These are phyloP conservation scores for Alternaria tenuissima DNA, from an alignment of 2,329 filamentous ascomycete genomes.

Conservation along the genomic window DNA sequence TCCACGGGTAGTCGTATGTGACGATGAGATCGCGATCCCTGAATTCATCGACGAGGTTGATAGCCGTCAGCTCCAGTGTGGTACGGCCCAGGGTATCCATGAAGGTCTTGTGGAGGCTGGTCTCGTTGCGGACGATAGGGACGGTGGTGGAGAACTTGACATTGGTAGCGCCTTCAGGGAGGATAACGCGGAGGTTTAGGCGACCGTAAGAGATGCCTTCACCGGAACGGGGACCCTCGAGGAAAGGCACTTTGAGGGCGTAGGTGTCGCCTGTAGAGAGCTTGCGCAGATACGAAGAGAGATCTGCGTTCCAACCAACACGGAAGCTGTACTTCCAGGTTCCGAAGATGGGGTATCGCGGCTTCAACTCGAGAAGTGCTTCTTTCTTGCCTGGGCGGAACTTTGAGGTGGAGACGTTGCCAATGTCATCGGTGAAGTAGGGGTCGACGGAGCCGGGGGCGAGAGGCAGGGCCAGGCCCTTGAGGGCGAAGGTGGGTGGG, in stretches of 20 bases:
- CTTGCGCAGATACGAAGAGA: constrained; percentile 77
- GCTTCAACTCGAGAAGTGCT: constrained; percentile 87
- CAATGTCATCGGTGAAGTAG: constrained; percentile 96
- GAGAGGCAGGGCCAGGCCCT: constrained; percentile 82
- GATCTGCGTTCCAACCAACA: constrained; percentile 92
- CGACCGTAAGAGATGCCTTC: constrained; percentile 89
- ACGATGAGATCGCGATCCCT: constrained; percentile 84
- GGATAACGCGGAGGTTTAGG: constrained; percentile 79
- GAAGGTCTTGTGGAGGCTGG: constrained; percentile 81
- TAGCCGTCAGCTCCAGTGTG: constrained; percentile 77
- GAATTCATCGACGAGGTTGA: constrained; percentile 90
- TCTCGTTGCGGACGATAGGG: constrained; percentile 70
- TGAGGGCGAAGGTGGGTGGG: constrained; percentile 78
- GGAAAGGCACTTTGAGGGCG: constrained; percentile 87
- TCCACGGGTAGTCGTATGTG: constrained; percentile 83
- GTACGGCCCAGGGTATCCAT: constrained; percentile 94
- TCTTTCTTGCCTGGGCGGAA: constrained; percentile 82
- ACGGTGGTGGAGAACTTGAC: constrained; percentile 79
- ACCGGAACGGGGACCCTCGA: constrained; percentile 86
- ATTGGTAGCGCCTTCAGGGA: constrained; percentile 91
- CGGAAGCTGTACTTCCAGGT: constrained; percentile 99
- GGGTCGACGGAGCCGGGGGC: constrained; percentile 81
- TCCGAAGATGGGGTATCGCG: constrained; percentile 94
- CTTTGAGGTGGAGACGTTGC: constrained; percentile 92
- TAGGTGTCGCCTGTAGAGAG: constrained; percentile 72